Evolutionary conservation across 208 protist genomes (phyloP).

Genomic region (Herpetomonas tarakana): DNA sequence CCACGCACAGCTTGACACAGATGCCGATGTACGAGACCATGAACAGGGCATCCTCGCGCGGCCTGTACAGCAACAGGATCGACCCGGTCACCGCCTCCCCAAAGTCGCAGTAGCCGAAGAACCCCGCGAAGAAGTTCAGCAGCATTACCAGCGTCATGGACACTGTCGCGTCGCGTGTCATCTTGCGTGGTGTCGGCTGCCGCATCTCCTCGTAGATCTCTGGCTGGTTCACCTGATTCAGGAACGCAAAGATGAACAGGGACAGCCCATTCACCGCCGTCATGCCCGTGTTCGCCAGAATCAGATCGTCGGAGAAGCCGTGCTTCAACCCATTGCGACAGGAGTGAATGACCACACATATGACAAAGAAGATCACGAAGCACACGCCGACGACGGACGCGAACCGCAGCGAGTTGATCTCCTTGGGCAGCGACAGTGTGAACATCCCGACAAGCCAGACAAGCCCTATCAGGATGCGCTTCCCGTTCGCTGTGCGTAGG

Average conservation of each 20-base stretch:
- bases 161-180: constrained; percentile 48
- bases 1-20: constrained; percentile 73
- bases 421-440: constrained; percentile 74
- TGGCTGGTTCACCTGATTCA: constrained; percentile 76
- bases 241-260: constrained; percentile 78
- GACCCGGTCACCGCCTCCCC: constrained; percentile 38
- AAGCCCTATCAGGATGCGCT: constrained; percentile 37
- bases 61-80: constrained; percentile 56
- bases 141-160: constrained; percentile 51
- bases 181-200: constrained; percentile 26
- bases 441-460: constrained; percentile 70
- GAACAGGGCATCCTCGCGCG: constrained; percentile 41
- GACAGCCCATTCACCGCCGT: constrained; percentile 53
- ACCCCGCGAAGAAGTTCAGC: constrained; percentile 63
- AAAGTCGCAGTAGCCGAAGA: constrained; percentile 86
- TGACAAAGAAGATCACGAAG: constrained; percentile 76
- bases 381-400: constrained; percentile 65
- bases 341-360: constrained; percentile 70
- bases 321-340: constrained; percentile 35
- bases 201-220: constrained; percentile 77
- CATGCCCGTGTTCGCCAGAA: constrained; percentile 30
- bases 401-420: constrained; percentile 87
- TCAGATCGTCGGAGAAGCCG: constrained; percentile 28
- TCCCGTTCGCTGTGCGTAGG: constrained; percentile 31
- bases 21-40: constrained; percentile 65